Base-by-base conservation (phyloP, 2,329 filamentous ascomycete genomes). In the Nothomitra cinnamomea region DNA sequence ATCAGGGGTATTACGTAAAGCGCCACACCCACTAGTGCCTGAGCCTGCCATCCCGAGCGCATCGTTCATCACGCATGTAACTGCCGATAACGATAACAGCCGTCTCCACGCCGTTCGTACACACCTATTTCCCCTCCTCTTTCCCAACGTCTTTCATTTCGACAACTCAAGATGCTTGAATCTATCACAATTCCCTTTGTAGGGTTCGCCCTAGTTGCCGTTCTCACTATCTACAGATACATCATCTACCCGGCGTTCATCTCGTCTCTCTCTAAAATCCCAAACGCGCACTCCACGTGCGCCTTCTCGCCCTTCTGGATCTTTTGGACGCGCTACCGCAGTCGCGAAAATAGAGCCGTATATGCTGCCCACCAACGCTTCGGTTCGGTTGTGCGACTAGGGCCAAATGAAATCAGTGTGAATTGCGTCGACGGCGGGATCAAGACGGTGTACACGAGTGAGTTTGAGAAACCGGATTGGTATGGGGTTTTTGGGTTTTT, bases 401-500 rank as follows among this genome's bases (percentile, higher is more conserved):
- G 73, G 0, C 82, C 82, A 0, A 72, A 71, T 25, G 83, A 88
- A 60, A 66, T 90, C 57, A 85, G 81, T 40, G 72, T 87, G 41
- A 83, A 85, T 61, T 79, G 77, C 58, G 71, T 85, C 2, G 76
- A 82, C 43, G 76, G 74, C 3, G 28, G 28, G 10, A 72, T 88
- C 54, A 74, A 78, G 54, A 75, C 77, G 1, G 72, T 89, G 8
- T 89, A 88, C 64, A 73, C 76, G 1, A 83, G 83, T 2, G 83
- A 82, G 0, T 87, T 83, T 60, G 83, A 86, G 60, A 88, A 88
- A 63, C 77, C 80, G 54, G 71, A 74, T 32, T 89, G 84, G 84
- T 89, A 89, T 68, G 74, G 77, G 36, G 74, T 84, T n/a, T 89
- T 89, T 68, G 71, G 76, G n/a, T n/a, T n/a, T n/a, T n/a, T n/a